These are phyloP conservation scores for Flaveria floridana DNA, from an alignment of 140 eudicot genomes.

Conservation along the genomic window DNA sequence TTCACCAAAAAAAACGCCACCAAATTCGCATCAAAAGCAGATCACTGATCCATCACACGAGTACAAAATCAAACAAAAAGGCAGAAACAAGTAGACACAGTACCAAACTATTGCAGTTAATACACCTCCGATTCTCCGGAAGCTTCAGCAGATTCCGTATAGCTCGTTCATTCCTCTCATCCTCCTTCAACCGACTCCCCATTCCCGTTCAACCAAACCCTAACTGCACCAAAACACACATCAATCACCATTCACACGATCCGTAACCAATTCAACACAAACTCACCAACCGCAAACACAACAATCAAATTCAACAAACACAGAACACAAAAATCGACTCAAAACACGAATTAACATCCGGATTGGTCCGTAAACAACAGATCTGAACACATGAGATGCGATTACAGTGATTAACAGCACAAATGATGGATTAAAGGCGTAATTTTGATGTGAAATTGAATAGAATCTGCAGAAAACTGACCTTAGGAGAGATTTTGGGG, in stretches of 20 bases:
- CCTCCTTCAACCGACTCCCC: constrained; percentile 71
- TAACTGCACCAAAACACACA: constrained; percentile 25
- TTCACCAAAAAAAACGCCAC: not conserved
- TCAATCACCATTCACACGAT: constrained; percentile 19
- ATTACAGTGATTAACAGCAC: constrained; percentile 11
- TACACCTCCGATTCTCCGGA: constrained; percentile 84
- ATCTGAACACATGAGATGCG: constrained; percentile 24
- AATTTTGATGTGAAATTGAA: constrained; percentile 9
- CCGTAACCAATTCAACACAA: not conserved
- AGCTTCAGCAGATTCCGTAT: constrained; percentile 74
- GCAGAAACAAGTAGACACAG: constrained; percentile 26
- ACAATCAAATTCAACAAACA: not conserved
- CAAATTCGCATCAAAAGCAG: constrained; percentile 6
- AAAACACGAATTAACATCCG: constrained; percentile 21
- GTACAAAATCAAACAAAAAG: constrained; percentile 12
- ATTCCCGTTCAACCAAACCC: constrained; percentile 43
- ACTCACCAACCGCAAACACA: constrained; percentile 1
- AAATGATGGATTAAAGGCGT: constrained; percentile 13
- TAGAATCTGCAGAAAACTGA: constrained; percentile 21
- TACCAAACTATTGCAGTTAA: constrained; percentile 91
- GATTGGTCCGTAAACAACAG: constrained; percentile 24
- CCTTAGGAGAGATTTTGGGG: constrained; percentile 32
- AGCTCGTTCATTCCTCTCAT: constrained; percentile 66
- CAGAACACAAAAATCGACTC: not conserved
- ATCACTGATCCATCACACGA: constrained; percentile 16